Percentiles rank a stretch among this genome's conserved stretches.
These are phyloP conservation scores for Kluyveromyces sp. DNA, from an alignment of 1,139 yeast genomes.

Conservation along the genomic window DNA sequence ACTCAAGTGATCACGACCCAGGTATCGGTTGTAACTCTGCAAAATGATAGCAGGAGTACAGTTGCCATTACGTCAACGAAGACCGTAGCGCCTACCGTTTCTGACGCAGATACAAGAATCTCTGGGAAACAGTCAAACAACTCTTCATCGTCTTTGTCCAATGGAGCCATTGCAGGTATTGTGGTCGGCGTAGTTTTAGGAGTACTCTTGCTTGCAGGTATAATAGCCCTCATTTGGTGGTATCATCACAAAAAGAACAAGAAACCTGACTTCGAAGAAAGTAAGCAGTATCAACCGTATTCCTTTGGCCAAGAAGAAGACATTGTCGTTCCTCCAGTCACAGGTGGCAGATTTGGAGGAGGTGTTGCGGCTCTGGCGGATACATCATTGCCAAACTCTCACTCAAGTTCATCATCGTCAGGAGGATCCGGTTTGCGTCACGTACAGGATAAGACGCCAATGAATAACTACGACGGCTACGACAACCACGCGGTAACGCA, in stretches of 20 bases:
- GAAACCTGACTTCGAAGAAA: constrained; percentile 26
- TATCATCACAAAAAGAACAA: constrained; percentile 31
- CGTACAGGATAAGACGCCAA: background rate
- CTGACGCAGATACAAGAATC: constrained; percentile 14
- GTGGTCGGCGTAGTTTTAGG: constrained; percentile 61
- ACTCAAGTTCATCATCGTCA: constrained; percentile 2
- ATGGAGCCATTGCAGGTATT: constrained; percentile 71
- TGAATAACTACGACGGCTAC: background rate
- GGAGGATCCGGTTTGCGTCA: background rate
- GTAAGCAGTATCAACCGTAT: constrained; percentile 31
- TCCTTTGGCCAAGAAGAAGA: constrained; percentile 30
- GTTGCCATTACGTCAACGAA: constrained; percentile 15
- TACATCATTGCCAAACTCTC: constrained; percentile 1
- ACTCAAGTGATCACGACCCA: constrained; percentile 15
- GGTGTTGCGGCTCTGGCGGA: constrained; percentile 1
- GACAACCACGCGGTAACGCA: background rate
- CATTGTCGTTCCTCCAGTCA: constrained; percentile 14
- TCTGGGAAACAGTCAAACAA: constrained; percentile 11
- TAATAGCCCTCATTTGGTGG: constrained; percentile 40
- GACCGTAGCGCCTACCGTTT: constrained; percentile 7
- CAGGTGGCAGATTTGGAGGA: constrained; percentile 4
- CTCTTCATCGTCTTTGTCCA: constrained; percentile 34
- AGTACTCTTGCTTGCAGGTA: constrained; percentile 33
- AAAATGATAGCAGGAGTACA: constrained; percentile 13
- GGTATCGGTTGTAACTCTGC: constrained; percentile 13